Evolutionary conservation across 164 flowering plant species (phyloP).

Genomic region (Chimonanthus salicifolius): DNA sequence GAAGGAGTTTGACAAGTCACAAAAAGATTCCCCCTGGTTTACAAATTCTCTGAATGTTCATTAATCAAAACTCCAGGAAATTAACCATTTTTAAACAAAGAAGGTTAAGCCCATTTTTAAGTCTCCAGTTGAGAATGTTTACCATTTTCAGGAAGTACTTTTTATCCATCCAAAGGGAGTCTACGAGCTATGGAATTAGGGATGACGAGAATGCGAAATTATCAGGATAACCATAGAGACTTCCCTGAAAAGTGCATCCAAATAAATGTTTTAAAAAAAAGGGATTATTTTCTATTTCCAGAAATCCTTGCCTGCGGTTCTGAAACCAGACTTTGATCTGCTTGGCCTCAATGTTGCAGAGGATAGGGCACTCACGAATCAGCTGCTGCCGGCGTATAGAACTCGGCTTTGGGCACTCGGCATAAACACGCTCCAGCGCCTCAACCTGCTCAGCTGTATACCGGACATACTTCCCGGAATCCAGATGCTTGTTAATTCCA

Average conservation of each 20-base stretch:
- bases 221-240: no score
- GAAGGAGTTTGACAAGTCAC: no score
- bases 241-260: not conserved
- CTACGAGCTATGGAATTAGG: no score
- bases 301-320: conserved; percentile 50
- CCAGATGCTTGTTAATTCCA: conserved; percentile 43
- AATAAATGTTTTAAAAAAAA: not conserved
- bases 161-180: no score
- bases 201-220: no score
- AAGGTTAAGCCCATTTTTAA: no score
- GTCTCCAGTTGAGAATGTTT: no score
- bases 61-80: no score
- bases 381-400: conserved; percentile 67
- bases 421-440: conserved; percentile 64
- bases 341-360: conserved; percentile 64
- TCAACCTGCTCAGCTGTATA: conserved; percentile 74
- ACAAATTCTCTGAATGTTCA: no score
- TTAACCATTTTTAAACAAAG: no score
- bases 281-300: not conserved
- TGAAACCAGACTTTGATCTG: conserved; percentile 90
- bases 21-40: no score
- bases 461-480: conserved; percentile 63
- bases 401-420: conserved; percentile 74
- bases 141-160: no score
- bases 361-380: conserved; percentile 62